Base-by-base conservation (phyloP, 1,284 basidiomycete genomes). In the Malassezia psittaci region DNA sequence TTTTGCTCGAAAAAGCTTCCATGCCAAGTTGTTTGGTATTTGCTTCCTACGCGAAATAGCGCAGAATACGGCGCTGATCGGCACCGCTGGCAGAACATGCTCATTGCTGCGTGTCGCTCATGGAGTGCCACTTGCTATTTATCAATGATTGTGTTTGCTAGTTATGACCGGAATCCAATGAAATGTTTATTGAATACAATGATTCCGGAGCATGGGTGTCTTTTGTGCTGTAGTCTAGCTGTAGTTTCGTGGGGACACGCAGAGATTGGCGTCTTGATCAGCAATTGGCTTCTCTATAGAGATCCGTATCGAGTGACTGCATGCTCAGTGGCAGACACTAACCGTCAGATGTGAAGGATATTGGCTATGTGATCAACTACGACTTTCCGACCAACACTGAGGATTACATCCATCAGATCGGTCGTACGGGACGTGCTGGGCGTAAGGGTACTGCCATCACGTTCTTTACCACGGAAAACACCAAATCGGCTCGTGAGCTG, bases 361-460 rank as follows among this genome's bases (percentile, higher is more conserved):
- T 91, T 67, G 85, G 86, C 62, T 90, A 88, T 77, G 63, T 68
- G 60, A 66, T 73, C 37, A 90, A 90, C 79, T 93, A 89, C 77
- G 90, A 94, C 76, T 96, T 94, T 81, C 89, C 91, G 4, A 94
- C 91, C 78, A 90, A 90, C 74, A 90, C 87, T 66, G 89, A 91
- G 79, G 88, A 91, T 77, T 90, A 90, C 75, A 87, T 90, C 53
- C 88, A 91, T 76, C 87, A 90, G 63, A 91, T 91, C 66, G 89
- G 88, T 58, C 87, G 89, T 76, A 54, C 64, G 36, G 81, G 80
- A 64, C 87, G 87, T 75, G 80, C 80, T 33, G 80, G 80, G 50
- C 66, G 71, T 79, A 90, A 83, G 76, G 89, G 90, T 65, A 87
- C 84, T 35, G 89, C 90, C 5, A 94, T 88, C 78, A 96, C 90